Conservation (phyloP, 1,139 yeast species). For the Yamadazyma dendronema region DNA sequence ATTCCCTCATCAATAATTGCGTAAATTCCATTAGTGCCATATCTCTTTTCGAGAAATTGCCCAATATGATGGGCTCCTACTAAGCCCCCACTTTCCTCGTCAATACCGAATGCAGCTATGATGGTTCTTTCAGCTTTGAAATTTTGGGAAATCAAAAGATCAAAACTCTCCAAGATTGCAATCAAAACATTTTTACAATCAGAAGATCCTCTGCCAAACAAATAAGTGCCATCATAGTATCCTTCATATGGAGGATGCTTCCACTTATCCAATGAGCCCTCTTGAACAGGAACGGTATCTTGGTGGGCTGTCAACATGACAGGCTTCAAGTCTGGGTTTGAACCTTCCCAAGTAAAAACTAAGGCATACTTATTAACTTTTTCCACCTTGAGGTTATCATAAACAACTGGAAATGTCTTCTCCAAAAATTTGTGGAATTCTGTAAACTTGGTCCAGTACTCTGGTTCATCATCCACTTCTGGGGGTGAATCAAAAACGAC, state of each 20-base stretch:
- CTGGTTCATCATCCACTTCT: slow-evolving; percentile 33
- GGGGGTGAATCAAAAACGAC: slow-evolving; percentile 47
- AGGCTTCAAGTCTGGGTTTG: slow-evolving; percentile 55
- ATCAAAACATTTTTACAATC: slow-evolving; percentile 44
- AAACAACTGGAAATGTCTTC: slow-evolving; percentile 58
- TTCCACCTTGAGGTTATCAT: slow-evolving; percentile 47
- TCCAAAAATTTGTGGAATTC: slow-evolving; percentile 57
- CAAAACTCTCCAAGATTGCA: slow-evolving; percentile 39
- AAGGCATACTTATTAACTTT: slow-evolving; percentile 66
- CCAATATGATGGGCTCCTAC: slow-evolving; percentile 34
- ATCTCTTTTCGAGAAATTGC: slow-evolving; percentile 28
- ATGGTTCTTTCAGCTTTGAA: slow-evolving; percentile 36
- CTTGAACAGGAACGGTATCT: slow-evolving; percentile 81
- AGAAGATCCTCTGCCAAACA: slow-evolving; percentile 43
- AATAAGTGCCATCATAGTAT: slow-evolving; percentile 53
- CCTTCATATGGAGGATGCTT: slow-evolving; percentile 69
- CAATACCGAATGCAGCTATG: slow-evolving; percentile 45
- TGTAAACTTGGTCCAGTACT: slow-evolving; percentile 42
- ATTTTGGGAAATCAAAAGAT: slow-evolving; percentile 28
- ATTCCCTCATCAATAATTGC: slow-evolving; percentile 44
- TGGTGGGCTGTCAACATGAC: slow-evolving; percentile 72
- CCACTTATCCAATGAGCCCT: slow-evolving; percentile 59
- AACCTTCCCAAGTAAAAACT: slow-evolving; percentile 66
- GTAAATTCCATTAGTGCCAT: slow-evolving; percentile 35
- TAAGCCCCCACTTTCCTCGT: slow-evolving; percentile 40